Percentiles rank a stretch among this genome's conserved stretches.
Evolutionary conservation across 495 filamentous ascomycete species (phyloP).

Genomic region (Penicillium parvum): DNA sequence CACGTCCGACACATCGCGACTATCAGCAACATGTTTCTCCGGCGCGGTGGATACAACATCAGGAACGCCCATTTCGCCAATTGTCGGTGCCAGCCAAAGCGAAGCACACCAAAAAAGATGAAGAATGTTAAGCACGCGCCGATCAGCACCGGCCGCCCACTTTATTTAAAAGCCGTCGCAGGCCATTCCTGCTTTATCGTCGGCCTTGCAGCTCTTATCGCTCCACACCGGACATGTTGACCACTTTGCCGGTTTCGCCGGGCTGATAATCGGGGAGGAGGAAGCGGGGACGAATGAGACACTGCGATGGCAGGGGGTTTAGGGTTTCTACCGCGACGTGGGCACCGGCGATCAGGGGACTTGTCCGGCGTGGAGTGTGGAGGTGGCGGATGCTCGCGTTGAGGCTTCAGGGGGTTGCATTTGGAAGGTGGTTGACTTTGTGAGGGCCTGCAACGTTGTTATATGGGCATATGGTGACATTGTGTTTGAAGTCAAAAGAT

Average conservation of each 20-base stretch:
- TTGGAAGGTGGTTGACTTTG: not conserved
- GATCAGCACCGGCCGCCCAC: not conserved
- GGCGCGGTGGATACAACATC: conserved; percentile 3
- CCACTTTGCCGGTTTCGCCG: conserved; percentile 17
- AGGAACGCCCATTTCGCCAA: conserved; percentile 2
- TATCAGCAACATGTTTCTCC: not conserved
- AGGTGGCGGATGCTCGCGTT: not conserved
- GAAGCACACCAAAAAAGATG: not conserved
- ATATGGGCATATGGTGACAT: too few species aligned
- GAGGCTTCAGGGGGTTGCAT: not conserved
- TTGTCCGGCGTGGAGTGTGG: not conserved
- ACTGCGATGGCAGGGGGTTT: not conserved
- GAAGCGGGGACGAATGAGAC: conserved; percentile 13
- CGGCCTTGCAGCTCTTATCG: conserved; percentile 17
- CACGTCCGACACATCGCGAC: not conserved
- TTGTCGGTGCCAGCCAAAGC: not conserved
- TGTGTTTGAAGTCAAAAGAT: too few species aligned
- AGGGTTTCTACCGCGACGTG: not conserved
- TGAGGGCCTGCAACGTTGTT: too few species aligned
- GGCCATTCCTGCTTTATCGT: conserved; percentile 4
- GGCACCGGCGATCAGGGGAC: not conserved
- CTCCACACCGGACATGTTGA: conserved; percentile 1
- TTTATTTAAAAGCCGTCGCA: conserved; percentile 4
- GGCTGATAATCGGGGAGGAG: conserved; percentile 9
- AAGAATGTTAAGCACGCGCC: not conserved